Evolutionary conservation across 305 asterid genomes (phyloP).

Genomic region (Fraxinus paxiana): DNA sequence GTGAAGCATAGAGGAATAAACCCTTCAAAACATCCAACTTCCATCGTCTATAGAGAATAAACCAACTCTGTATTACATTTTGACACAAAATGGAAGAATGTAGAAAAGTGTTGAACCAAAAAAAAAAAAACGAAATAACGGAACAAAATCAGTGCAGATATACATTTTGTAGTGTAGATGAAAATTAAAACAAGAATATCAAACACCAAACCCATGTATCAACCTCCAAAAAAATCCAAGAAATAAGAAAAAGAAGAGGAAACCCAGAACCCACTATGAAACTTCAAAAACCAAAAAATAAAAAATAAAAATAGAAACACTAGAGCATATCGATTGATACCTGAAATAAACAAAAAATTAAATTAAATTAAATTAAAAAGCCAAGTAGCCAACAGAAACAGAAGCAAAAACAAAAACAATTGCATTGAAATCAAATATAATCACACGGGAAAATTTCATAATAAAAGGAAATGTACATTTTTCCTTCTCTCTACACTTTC

Average conservation of each 20-base stretch:
- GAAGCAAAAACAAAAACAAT: background rate
- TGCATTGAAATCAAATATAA: background rate
- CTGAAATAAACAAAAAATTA: background rate
- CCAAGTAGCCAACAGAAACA: background rate
- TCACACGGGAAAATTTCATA: background rate
- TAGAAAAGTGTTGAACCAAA: background rate
- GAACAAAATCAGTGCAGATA: background rate
- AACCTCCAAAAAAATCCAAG: conserved; percentile 3
- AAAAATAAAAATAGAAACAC: background rate
- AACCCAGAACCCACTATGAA: conserved; percentile 9
- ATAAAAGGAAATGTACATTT: background rate
- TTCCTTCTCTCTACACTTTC: background rate
- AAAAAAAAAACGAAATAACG: background rate
- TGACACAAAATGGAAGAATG: background rate
- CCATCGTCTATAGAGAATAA: background rate
- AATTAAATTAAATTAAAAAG: too few species aligned
- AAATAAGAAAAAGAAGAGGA: background rate
- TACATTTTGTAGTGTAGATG: background rate
- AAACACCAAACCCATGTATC: background rate
- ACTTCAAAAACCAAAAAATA: background rate
- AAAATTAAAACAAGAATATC: background rate
- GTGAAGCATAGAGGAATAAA: background rate
- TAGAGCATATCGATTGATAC: background rate
- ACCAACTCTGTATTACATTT: background rate
- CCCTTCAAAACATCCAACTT: background rate